Evolutionary conservation across 352 stramenopile species (phyloP).

Genomic region (Globisporangium megalacanthum): DNA sequence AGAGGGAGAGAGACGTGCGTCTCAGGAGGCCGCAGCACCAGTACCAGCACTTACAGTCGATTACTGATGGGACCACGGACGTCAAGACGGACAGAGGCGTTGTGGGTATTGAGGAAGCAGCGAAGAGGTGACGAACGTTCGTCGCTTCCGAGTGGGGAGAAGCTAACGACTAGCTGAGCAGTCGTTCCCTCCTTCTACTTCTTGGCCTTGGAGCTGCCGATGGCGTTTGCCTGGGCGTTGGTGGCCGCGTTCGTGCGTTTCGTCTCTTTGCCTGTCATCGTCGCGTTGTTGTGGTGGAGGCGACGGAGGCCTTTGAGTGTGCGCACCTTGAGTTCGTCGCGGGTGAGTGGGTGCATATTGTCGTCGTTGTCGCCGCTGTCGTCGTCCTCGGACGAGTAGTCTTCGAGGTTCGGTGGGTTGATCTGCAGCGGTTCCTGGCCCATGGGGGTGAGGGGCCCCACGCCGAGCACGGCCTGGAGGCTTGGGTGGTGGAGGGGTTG

Average conservation of each 20-base stretch:
- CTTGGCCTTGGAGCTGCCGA: slow-evolving; percentile 4
- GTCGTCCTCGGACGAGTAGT: slow-evolving; percentile 93
- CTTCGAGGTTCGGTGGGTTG: slow-evolving; percentile 91
- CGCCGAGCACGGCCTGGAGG: slow-evolving; percentile 71
- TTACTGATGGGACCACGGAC: too few species aligned
- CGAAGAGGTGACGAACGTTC: too few species aligned
- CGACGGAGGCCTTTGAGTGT: slow-evolving; percentile 82
- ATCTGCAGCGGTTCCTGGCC: slow-evolving; percentile 88
- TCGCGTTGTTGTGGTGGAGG: slow-evolving; percentile 40
- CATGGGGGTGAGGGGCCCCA: slow-evolving; percentile 86
- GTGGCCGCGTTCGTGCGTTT: slow-evolving; percentile 19
- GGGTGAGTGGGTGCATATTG: slow-evolving; percentile 84
- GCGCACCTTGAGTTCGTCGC: slow-evolving; percentile 89
- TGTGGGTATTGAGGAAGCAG: too few species aligned
- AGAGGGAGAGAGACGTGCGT: too few species aligned
- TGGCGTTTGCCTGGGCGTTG: slow-evolving; percentile 1
- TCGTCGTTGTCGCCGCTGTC: slow-evolving; percentile 85
- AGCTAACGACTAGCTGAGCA: too few species aligned
- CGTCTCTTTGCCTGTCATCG: slow-evolving; percentile 19
- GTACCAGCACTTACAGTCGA: not conserved
- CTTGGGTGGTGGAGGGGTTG: slow-evolving; percentile 13
- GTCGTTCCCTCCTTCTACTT: slow-evolving; percentile 5
- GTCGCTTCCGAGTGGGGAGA: too few species aligned
- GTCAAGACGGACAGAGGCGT: too few species aligned
- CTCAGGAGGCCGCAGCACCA: too few species aligned